Conservation (phyloP, 2,329 filamentous ascomycete genomes). For the Colletotrichum tamarilloi region DNA sequence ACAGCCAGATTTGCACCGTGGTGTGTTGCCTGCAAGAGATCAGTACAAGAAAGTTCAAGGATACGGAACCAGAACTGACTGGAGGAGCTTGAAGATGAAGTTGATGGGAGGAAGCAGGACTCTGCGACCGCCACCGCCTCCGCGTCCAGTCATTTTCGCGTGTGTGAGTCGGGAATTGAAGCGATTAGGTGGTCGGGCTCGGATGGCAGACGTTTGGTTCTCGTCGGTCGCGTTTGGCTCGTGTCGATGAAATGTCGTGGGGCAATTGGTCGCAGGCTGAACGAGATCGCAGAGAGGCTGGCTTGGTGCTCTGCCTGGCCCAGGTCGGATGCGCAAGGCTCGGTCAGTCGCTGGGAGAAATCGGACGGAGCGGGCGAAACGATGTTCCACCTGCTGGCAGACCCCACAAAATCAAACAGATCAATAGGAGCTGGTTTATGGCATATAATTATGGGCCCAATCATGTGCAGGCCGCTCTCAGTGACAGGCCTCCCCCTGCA, state of each 20-base stretch:
- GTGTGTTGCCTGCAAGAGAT: constrained; percentile 65
- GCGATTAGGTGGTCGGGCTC: not conserved
- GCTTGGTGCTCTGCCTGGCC: constrained; percentile 6
- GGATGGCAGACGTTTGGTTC: not conserved
- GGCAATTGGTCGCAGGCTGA: constrained; percentile 3
- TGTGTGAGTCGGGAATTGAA: not conserved
- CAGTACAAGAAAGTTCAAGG: not conserved
- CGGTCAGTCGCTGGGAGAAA: constrained; percentile 1
- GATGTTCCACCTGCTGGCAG: constrained; percentile 15
- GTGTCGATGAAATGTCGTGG: constrained; percentile 1
- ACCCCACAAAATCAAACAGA: not conserved
- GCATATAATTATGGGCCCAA: not conserved
- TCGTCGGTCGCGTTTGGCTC: constrained; percentile 2
- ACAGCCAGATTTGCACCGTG: constrained; percentile 94
- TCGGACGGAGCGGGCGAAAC: constrained; percentile 20
- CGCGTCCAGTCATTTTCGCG: constrained; percentile 66
- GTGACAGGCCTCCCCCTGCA: not conserved
- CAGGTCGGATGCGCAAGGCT: constrained; percentile 6
- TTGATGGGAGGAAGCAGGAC: constrained; percentile 71
- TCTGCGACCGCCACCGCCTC: constrained; percentile 69
- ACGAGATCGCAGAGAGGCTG: constrained; percentile 7
- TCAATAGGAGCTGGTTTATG: not conserved
- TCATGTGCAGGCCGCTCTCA: not conserved
- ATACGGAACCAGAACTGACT: constrained; percentile 47
- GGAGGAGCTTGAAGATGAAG: constrained; percentile 80